Percentiles rank a stretch among this genome's conserved stretches.
Evolutionary conservation across 1,284 basidiomycete species (phyloP).

Genomic region (Naganishia albida): DNA sequence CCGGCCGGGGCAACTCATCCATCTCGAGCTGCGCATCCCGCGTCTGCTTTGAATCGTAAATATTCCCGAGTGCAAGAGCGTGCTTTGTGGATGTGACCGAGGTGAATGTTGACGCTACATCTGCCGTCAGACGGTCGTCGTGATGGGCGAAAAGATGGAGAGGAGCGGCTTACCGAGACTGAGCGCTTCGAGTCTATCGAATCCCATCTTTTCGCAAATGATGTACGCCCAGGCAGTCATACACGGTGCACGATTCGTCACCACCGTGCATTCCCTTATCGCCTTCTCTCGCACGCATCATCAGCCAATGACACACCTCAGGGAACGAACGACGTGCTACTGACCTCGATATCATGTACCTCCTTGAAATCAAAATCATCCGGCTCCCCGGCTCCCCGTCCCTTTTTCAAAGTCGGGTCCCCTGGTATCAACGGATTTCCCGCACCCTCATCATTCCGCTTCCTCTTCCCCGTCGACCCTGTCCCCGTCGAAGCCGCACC

Average conservation of each 20-base stretch:
- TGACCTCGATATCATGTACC: slow-evolving; percentile 33
- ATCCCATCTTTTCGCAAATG: slow-evolving; percentile 81
- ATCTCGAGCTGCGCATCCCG: slow-evolving; percentile 50
- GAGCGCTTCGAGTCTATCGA: slow-evolving; percentile 81
- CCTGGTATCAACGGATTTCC: slow-evolving; percentile 29
- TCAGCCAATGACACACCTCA: too few species aligned
- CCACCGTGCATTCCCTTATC: slow-evolving; percentile 40
- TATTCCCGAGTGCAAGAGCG: slow-evolving; percentile 75
- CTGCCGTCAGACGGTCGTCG: neutral
- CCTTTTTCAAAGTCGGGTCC: slow-evolving; percentile 20
- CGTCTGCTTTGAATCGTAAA: slow-evolving; percentile 56
- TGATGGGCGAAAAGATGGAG: neutral
- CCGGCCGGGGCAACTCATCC: slow-evolving; percentile 44
- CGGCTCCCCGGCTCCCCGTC: slow-evolving; percentile 13
- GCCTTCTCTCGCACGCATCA: slow-evolving; percentile 3
- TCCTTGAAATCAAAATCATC: slow-evolving; percentile 32
- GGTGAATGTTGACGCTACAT: slow-evolving; percentile 80
- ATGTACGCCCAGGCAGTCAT: slow-evolving; percentile 91
- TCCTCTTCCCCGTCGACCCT: slow-evolving; percentile 22
- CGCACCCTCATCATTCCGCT: slow-evolving; percentile 15
- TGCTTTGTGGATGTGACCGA: slow-evolving; percentile 85
- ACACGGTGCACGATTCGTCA: slow-evolving; percentile 87
- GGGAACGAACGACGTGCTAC: slow-evolving; percentile 37
- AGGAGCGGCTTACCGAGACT: slow-evolving; percentile 66
- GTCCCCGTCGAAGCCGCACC: neutral